Evolutionary conservation across 306 rosid species (phyloP), one percentile per base, ranked within the genome.

Genomic region (Malus fusca): DNA sequence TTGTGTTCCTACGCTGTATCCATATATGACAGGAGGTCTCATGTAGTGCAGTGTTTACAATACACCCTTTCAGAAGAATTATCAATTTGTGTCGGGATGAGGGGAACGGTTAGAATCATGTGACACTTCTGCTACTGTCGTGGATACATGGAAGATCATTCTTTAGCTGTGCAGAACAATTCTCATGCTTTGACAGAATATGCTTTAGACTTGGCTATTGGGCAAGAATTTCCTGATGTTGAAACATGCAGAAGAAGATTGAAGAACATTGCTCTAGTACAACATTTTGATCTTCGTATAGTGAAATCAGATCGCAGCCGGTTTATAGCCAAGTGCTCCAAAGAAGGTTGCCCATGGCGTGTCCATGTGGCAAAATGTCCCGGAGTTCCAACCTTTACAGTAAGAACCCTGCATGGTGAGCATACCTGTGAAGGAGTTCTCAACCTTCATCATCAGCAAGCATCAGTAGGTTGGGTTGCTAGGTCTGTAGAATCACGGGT

Each of bases 401-500:
- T 95, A 48, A 88, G 98, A 85, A 95, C 98, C 59, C 87, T 95
- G 68, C 96, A 92, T 31, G 90, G 89, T 72, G 96, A 95, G 14
- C 98, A 95, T 77, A 95, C 98, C 70, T 95, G 98, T 79, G 97
- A 92, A 86, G 98, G 97, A 82, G 97, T 95, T 83, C 82, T 83
- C 48, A 87, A 92, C 79, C 98, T 92, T 84, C 98, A 95, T 83
- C 98, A 95, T 71, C 98, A 95, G 86, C 98, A 95, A 79, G 98
- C 98, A 61, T 95, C 98, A n/a, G 98, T 95, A 17, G 97, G 97
- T 72, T 95, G 98, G 98, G 98, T 95, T 85, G 98, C 98, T 81
- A 86, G 98, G 83, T 95, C 97, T 66, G 98, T 95, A n/a, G 97
- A 91, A 75, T 85, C 96, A 68, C 93, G 96, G 66, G 83, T 95